Base-by-base conservation (phyloP, 148 eudicot genomes). In the Amaranthus cruentus region DNA sequence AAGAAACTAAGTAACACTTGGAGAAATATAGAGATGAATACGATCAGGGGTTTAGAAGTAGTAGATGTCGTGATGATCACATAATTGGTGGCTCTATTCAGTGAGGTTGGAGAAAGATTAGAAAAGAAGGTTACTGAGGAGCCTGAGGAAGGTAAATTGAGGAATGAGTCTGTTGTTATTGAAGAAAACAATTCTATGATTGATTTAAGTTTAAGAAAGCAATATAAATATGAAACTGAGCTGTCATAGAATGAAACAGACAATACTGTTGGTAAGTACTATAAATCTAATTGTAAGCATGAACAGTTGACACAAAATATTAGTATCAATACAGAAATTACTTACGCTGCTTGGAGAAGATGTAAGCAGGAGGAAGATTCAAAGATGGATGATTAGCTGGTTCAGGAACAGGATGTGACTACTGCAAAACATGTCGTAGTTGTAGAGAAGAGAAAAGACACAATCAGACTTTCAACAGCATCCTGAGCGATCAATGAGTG, bases 61-160 rank as follows among this genome's bases (percentile, higher is more conserved):
- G 66, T 63, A 62, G 13, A 80, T 21, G 55, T 71, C 21, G 55
- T 71, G 73, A 73, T 61, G 61, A 58, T 55, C 47, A 43, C 68
- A 73, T 66, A 63, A 80, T 79, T 48, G 80, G 78, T 53, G 81
- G 75, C 76, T 44, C 70, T 75, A 70, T 71, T 3, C 86, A 86
- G 76, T 82, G 75, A 63, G 89, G 88, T 73, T 87, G 86, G 83
- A 88, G 91, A 77, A 94, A 89, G 77, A 86, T 85, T 93, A 2
- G 96, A 87, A 87, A 94, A 89, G 77, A 94, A 86, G 83, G 90
- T 89, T 72, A 75, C 77, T 48, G 96, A 84, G 58, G 86, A 75
- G 70, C 82, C 83, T 47, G 81, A 80, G 64, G 79, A 86, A 64
- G 74, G 50, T 10, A 69, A 65, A 55, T 83, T 76, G 14, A 57